A percentile compares a stretch with the other conserved stretches of the same genome.
phyloP scores from a whole-genome alignment of 495 filamentous ascomycete species.

The Antarctomyces pellizariae region DNA sequence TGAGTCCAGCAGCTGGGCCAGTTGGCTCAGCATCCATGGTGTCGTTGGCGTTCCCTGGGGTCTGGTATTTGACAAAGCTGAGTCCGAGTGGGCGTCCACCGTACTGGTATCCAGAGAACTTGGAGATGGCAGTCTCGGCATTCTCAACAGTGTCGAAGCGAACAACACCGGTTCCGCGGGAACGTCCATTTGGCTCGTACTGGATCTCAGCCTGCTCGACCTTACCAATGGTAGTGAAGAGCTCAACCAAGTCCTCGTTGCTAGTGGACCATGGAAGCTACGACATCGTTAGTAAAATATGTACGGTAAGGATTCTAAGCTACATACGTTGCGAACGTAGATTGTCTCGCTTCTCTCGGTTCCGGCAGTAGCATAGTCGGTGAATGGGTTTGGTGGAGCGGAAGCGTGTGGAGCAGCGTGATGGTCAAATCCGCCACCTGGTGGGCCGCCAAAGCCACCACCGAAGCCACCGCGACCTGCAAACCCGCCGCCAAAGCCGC shows the following conservation, averaged over 20 bases:
- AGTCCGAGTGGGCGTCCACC: conserved; percentile 85
- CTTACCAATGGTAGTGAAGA: conserved; percentile 95
- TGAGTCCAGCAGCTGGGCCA: no score
- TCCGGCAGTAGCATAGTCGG: conserved; percentile 74
- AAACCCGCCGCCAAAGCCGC: conserved; percentile 30
- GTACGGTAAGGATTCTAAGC: neutral
- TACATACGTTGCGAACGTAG: conserved; percentile 89
- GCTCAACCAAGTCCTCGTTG: conserved; percentile 86
- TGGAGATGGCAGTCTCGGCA: conserved; percentile 83
- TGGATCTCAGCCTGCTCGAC: conserved; percentile 96
- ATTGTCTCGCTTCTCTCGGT: conserved; percentile 66
- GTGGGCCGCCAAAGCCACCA: conserved; percentile 20
- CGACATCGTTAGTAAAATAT: conserved; percentile 10
- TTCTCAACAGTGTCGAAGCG: conserved; percentile 66
- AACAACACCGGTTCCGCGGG: conserved; percentile 85
- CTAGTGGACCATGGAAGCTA: conserved; percentile 97
- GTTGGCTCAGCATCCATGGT: conserved; percentile 69
- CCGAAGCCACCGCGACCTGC: conserved; percentile 23
- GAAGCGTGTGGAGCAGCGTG: conserved; percentile 19
- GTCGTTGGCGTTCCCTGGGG: conserved; percentile 34
- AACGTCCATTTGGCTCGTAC: conserved; percentile 90
- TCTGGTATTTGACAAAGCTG: conserved; percentile 76
- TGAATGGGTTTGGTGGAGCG: conserved; percentile 80
- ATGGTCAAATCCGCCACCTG: conserved; percentile 17
- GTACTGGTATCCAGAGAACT: conserved; percentile 95